Evolutionary conservation across 257 asterid species (phyloP).

Genomic region (Parsonsia alboflavescens): DNA sequence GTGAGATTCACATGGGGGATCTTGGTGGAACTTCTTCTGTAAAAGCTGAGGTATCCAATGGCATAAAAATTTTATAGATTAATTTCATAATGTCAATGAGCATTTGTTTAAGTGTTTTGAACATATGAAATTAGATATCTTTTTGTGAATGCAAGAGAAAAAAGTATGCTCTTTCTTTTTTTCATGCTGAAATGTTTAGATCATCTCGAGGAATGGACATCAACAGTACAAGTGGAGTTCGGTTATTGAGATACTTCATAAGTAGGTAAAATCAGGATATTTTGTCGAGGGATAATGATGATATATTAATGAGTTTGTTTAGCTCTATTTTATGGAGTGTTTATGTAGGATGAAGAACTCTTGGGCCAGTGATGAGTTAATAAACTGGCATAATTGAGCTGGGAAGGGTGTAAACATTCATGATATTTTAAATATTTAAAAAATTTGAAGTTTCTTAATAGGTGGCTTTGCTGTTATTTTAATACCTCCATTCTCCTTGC

Average conservation of each 20-base stretch:
- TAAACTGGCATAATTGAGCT: neutral
- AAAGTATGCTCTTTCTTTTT: neutral
- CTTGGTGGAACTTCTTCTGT: conserved; percentile 89
- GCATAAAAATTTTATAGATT: neutral
- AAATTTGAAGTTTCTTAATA: neutral
- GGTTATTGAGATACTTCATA: neutral
- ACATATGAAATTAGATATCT: neutral
- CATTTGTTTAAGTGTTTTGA: neutral
- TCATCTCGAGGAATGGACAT: neutral
- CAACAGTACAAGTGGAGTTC: neutral
- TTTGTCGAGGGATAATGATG: neutral
- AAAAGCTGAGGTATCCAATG: conserved; percentile 72
- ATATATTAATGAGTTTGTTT: too few species aligned
- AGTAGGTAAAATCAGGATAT: neutral
- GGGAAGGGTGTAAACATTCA: neutral
- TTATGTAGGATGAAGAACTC: neutral
- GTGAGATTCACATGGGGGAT: conserved; percentile 99
- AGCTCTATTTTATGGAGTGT: too few species aligned
- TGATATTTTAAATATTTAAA: neutral
- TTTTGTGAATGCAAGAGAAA: neutral
- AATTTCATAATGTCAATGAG: neutral
- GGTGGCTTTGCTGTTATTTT: neutral
- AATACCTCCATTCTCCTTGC: neutral
- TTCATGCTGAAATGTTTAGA: neutral
- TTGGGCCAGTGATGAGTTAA: neutral